Base-by-base conservation (phyloP, 345 rosid species). In the Linum tenue region DNA sequence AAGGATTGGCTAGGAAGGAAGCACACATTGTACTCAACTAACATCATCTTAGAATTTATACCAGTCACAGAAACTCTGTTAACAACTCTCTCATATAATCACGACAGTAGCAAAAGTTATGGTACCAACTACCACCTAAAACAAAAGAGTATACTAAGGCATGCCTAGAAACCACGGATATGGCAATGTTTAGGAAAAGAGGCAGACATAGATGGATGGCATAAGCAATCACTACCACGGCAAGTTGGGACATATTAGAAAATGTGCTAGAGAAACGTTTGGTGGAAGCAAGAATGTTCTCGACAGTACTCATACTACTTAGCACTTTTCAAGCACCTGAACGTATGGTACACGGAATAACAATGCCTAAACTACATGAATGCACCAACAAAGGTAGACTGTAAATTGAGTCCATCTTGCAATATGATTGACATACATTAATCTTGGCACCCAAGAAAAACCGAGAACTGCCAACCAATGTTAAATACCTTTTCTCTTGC, bases 401-500 rank as follows among this genome's bases (percentile, higher is more conserved):
- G 12, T 1, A 44, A 22, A 22, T 22, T 44, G 7, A 8, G 12
- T 48, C 53, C 3, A 48, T 6, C 14, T 48, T 48, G 15, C 15
- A 0, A 9, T 10, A 0, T 48, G 14, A 48, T 48, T 14, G 12
- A 44, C 51, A 9, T 15, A 48, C 6, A 41, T 15, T 9, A 48
- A 68, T 11, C 42, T n/a, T 8, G n/a, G 59, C 35, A 15, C 14
- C 12, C 53, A 48, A 17, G 5, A 64, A 57, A 39, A 69, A 65
- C 15, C 55, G 35, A 67, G 57, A 64, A 40, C 39, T 39, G 53
- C 14, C n/a, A 57, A 39, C 4, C 75, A 66, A 66, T 60, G 65
- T 81, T 66, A 22, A 22, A 22, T 22, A 90, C 96, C 97, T 85
- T 82, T 90, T 73, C 85, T 84, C 80, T 84, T 87, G 59, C 73